Evolutionary conservation across 805 yeast genomes (phyloP).

Genomic region (Kodamaea nitidulidarum): DNA sequence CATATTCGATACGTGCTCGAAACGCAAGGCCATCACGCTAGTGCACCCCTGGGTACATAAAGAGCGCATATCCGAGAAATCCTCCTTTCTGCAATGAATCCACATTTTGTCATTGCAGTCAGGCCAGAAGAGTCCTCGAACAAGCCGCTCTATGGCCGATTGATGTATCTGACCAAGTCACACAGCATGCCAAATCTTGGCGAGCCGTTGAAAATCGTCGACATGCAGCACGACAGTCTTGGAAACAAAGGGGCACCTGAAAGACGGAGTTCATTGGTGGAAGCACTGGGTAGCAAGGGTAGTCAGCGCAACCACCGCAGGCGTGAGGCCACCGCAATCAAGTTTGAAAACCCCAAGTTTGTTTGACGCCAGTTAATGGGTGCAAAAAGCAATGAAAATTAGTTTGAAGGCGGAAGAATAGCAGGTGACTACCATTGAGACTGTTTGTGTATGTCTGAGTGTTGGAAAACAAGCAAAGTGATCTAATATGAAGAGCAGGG

Average conservation of each 20-base stretch:
- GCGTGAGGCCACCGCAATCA: conserved; percentile 45
- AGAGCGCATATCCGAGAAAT: not conserved
- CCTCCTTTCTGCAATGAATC: conserved; percentile 3
- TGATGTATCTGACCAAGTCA: conserved; percentile 6
- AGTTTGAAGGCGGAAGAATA: too few species aligned
- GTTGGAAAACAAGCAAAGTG: too few species aligned
- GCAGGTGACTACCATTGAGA: too few species aligned
- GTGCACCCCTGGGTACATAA: too few species aligned
- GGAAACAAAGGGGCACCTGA: not conserved
- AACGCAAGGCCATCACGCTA: not conserved
- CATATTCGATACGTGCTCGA: too few species aligned
- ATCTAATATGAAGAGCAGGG: too few species aligned
- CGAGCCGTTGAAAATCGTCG: conserved; percentile 4
- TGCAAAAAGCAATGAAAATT: too few species aligned
- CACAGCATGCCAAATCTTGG: conserved; percentile 9
- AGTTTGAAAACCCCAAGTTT: conserved; percentile 36
- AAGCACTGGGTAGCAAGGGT: not conserved
- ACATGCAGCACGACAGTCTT: conserved; percentile 2
- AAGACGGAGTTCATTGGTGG: conserved; percentile 5
- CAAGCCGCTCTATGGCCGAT: conserved; percentile 4
- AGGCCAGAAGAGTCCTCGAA: not conserved
- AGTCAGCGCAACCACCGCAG: conserved; percentile 33
- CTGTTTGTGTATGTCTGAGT: too few species aligned
- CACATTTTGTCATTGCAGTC: conserved; percentile 6
- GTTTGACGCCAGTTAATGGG: too few species aligned